Conservation (phyloP, 176 grass and related monocot species). For the Zizania latifolia region DNA sequence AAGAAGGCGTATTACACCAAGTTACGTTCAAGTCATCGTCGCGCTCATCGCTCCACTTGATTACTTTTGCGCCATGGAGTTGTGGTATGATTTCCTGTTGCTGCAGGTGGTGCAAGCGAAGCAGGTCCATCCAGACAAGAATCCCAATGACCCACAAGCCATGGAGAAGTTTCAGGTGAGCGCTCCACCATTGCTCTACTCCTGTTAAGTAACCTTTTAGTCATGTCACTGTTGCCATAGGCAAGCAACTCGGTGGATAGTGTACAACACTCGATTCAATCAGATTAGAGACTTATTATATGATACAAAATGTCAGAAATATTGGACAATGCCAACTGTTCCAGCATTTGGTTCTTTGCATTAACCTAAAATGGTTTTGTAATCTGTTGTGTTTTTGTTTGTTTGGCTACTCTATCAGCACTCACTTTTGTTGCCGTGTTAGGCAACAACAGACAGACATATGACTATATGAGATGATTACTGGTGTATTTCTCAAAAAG, state of each 20-base stretch:
- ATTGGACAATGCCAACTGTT: not conserved
- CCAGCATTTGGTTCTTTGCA: not conserved
- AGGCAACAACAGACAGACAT: too few relatives aligned
- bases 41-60: not conserved
- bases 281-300: not conserved
- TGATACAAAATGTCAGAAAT: not conserved
- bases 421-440: too few relatives aligned
- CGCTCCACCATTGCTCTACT: constrained; percentile 1
- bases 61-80: not conserved
- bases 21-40: constrained; percentile 38
- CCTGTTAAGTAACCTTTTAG: not conserved
- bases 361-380: not conserved
- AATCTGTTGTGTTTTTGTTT: not conserved
- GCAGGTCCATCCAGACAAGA: constrained; percentile 96
- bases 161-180: constrained; percentile 78
- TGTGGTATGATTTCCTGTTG: constrained; percentile 19
- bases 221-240: not conserved
- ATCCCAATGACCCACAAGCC: constrained; percentile 76
- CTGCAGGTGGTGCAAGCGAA: constrained; percentile 49
- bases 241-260: not conserved
- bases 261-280: constrained; percentile 7
- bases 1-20: constrained; percentile 97
- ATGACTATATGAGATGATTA: too few relatives aligned
- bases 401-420: not conserved
- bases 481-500: too few relatives aligned